Percentiles rank a stretch among this genome's conserved stretches.
Conservation (phyloP, 2,329 filamentous ascomycete species). For the Thelonectria discophora region DNA sequence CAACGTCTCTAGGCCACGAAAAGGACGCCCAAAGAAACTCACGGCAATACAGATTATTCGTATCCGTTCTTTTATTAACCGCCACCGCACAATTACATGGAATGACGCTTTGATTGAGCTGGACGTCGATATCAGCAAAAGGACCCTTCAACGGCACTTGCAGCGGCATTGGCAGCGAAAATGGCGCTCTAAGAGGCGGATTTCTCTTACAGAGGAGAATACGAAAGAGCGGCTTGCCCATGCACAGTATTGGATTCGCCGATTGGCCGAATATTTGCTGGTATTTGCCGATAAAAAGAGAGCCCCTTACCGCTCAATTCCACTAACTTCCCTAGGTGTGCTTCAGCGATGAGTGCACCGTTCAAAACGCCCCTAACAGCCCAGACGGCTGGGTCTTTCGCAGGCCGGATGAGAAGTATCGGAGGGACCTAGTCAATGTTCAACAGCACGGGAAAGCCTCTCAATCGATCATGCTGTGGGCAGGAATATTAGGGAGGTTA, state of each 20-base stretch:
- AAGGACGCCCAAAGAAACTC: not conserved
- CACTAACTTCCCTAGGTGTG: not conserved
- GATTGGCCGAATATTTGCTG: not conserved
- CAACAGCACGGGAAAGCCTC: not conserved
- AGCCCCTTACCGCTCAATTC: not conserved
- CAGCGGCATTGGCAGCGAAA: not conserved
- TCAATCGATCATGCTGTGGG: slow-evolving; percentile 9
- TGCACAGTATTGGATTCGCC: not conserved
- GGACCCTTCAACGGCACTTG: not conserved
- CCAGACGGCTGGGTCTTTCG: slow-evolving; percentile 11
- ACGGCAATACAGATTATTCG: not conserved
- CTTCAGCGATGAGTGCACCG: no score
- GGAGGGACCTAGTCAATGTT: slow-evolving; percentile 3
- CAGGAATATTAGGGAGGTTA: not conserved
- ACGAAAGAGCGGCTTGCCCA: not conserved
- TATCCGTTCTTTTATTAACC: not conserved
- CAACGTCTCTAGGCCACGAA: not conserved
- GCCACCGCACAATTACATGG: not conserved
- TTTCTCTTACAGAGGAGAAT: not conserved
- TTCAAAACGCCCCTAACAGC: slow-evolving; percentile 5
- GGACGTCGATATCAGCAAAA: not conserved
- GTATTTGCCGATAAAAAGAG: not conserved
- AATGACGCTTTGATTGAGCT: not conserved
- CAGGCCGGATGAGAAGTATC: not conserved
- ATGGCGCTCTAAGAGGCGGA: not conserved